Base-by-base conservation (phyloP, 106 monocot species). In the Platanthera guangdongensis region DNA sequence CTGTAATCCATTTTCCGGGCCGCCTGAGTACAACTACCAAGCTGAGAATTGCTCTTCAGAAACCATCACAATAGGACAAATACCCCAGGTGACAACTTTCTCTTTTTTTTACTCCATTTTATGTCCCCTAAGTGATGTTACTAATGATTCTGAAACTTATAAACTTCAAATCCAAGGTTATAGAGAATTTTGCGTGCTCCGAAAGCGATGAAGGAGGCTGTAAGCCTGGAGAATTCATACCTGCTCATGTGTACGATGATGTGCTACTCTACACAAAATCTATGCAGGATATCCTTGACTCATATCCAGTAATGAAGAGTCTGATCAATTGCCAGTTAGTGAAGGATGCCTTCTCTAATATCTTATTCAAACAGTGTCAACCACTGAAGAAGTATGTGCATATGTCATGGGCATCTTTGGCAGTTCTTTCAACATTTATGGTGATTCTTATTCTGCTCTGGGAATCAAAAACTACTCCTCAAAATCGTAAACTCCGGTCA, bases 1-100 rank as follows among this genome's bases (percentile, higher is more conserved):
- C 4, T 99, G 97, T 88, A 99, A 99, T 70, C 97, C 97, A 53
- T 94, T 99, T 70, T 88, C 94, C 14, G 83, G 84, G 21, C 89
- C 97, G 52, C 97, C 97, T 6, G 83, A 86, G 10, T 99, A 88
- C 83, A 84, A 21, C 15, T 99, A 99, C 74, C 84, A 88, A 74
- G 89, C 94, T 5, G 74, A 85, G 18, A 88, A 88, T 73, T 99
- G 97, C 77, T 85, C 94, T 47, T 74, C 86, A 16, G 72, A 84
- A 47, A 83, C 94, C 22, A 90, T 86, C 22, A 75, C 72, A 71
- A 85, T 99, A 60, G 94, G 94, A 14, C 90, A 94, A 57, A 86
- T 94, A 73, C 94, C 97, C 7, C 79, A 81, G 86, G 93, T 95
- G 73, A 74, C 10, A 51, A 8, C 46, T 48, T 18, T 76, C 39